Evolutionary conservation across 768 basidiomycete genomes (phyloP).

Genomic region (Leccinum olivaceopallidum): DNA sequence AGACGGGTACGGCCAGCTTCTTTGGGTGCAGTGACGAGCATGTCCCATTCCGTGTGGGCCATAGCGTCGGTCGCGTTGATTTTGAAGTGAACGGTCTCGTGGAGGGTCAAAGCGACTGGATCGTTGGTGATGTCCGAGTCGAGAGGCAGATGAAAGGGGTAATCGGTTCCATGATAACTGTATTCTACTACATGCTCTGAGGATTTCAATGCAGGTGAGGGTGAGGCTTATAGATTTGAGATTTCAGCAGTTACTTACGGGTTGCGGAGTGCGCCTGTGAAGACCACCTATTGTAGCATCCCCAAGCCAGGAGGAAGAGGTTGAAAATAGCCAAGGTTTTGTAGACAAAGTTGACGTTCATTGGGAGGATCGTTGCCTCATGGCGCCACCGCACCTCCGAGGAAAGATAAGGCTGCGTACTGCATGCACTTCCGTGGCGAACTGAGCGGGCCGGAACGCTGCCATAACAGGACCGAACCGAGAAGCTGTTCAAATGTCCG

Average conservation of each 20-base stretch:
- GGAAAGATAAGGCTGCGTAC: background rate
- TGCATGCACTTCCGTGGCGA: background rate
- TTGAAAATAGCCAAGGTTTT: constrained; percentile 5
- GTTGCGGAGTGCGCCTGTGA: background rate
- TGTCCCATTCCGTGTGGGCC: constrained; percentile 11
- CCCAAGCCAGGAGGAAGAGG: constrained; percentile 6
- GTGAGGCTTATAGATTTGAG: background rate
- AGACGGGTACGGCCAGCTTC: constrained; percentile 14
- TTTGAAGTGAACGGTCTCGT: constrained; percentile 13
- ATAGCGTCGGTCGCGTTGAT: constrained; percentile 9
- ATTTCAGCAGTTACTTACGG: background rate
- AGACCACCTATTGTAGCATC: constrained; percentile 2
- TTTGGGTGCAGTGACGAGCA: constrained; percentile 8
- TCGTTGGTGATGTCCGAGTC: background rate
- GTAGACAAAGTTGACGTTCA: constrained; percentile 2
- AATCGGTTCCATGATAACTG: constrained; percentile 14
- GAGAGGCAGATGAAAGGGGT: constrained; percentile 12
- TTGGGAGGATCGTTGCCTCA: background rate
- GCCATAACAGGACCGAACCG: background rate
- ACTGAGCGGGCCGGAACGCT: background rate
- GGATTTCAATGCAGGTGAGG: background rate
- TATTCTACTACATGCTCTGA: background rate
- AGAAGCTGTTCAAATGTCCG: background rate
- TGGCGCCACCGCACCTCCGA: background rate
- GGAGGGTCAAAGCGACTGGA: constrained; percentile 17